These are phyloP conservation scores for Lichtheimia corymbifera DNA, from an alignment of 371 early-diverging fungal genomes.

Conservation along the genomic window DNA sequence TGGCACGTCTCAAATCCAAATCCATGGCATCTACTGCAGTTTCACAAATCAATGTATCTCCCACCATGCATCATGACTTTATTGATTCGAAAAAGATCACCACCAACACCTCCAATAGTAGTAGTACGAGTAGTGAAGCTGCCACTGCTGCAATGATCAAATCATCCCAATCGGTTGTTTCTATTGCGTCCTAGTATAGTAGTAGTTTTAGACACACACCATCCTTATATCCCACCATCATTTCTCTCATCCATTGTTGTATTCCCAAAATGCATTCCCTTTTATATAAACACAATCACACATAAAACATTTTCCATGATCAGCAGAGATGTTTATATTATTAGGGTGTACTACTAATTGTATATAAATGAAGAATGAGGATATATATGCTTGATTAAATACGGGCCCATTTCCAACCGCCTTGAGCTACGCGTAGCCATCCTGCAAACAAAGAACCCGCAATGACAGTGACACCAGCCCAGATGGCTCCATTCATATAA, in stretches of 20 bases:
- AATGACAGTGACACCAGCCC: conserved; percentile 29
- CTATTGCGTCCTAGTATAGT: conserved; percentile 6
- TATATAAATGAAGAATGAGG: too few relatives aligned
- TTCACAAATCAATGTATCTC: conserved; percentile 23
- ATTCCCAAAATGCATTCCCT: background rate
- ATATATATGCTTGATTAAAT: background rate
- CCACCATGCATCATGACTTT: conserved; percentile 15
- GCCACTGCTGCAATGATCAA: conserved; percentile 6
- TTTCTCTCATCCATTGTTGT: background rate
- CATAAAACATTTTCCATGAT: background rate
- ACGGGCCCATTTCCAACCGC: conserved; percentile 23
- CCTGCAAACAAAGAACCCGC: conserved; percentile 33
- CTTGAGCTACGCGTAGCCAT: conserved; percentile 30
- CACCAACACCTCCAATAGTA: background rate
- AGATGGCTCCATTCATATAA: conserved; percentile 23
- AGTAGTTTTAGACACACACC: background rate
- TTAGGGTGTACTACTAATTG: too few relatives aligned
- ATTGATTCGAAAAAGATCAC: background rate
- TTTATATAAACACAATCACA: background rate
- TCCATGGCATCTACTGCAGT: conserved; percentile 24
- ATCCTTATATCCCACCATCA: background rate
- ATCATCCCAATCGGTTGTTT: conserved; percentile 1
- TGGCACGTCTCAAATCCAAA: conserved; percentile 17
- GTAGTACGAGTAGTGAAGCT: background rate
- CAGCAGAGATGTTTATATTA: too few relatives aligned